These are phyloP conservation scores for Omphalea diandra DNA, from an alignment of 441 rosid genomes.

Conservation along the genomic window DNA sequence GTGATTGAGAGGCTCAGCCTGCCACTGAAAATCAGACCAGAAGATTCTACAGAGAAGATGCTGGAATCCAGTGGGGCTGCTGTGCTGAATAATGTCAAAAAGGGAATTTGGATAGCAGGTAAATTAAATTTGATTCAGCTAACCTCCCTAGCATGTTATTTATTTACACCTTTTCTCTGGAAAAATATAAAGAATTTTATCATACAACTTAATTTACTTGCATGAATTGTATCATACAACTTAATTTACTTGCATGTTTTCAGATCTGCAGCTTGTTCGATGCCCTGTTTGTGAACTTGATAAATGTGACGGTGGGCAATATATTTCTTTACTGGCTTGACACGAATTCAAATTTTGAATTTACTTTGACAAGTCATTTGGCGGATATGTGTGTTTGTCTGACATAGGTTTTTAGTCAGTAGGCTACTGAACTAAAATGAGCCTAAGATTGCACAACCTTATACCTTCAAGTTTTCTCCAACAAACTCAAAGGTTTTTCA, in stretches of 20 bases:
- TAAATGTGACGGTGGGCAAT: slow-evolving; percentile 76
- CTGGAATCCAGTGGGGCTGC: slow-evolving; percentile 52
- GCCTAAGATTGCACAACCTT: no score
- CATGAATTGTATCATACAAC: no score
- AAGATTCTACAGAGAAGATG: slow-evolving; percentile 40
- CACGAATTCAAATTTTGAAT: background rate
- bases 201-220: slow-evolving; percentile 9
- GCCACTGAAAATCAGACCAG: slow-evolving; percentile 42
- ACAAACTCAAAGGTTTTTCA: background rate
- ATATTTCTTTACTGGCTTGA: slow-evolving; percentile 13
- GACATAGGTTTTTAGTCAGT: background rate
- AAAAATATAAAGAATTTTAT: background rate
- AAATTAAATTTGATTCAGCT: slow-evolving; percentile 17
- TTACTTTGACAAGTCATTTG: background rate
- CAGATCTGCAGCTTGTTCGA: slow-evolving; percentile 97
- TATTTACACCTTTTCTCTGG: background rate
- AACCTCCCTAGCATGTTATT: background rate
- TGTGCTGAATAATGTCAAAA: slow-evolving; percentile 58
- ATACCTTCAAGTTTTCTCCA: background rate
- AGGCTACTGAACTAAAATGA: background rate
- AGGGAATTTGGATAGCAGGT: slow-evolving; percentile 98
- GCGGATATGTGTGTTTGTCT: background rate
- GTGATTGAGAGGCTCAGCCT: slow-evolving; percentile 54
- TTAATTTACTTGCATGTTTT: no score
- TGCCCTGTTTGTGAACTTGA: slow-evolving; percentile 95